A percentile compares a stretch with the other conserved stretches of the same genome.
Evolutionary conservation across 495 filamentous ascomycete species (phyloP).

Genomic region (Penicillium turbatum): DNA sequence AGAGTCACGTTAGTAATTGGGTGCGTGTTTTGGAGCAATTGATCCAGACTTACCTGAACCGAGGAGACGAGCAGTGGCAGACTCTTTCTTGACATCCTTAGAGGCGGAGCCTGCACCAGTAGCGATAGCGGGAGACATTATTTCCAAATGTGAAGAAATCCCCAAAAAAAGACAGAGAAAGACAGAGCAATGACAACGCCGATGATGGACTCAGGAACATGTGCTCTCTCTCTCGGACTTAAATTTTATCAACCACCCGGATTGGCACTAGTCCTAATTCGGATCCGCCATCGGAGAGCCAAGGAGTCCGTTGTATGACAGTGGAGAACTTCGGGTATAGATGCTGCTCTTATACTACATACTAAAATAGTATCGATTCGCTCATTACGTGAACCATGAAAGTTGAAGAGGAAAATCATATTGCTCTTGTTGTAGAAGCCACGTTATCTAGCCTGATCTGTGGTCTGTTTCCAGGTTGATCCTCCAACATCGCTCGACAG

Average conservation of each 20-base stretch:
- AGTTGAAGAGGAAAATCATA: not conserved
- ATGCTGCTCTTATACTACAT: too few species aligned
- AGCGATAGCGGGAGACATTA: conserved; percentile 51
- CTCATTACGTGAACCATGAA: not conserved
- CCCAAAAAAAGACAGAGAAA: conserved; percentile 8
- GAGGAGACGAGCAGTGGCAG: conserved; percentile 75
- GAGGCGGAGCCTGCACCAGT: conserved; percentile 48
- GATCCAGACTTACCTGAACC: conserved; percentile 69
- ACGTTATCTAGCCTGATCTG: conserved; percentile 1
- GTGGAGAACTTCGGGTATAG: not conserved
- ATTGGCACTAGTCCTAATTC: conserved; percentile 30
- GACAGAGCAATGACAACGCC: conserved; percentile 11
- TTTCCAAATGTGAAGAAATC: conserved; percentile 17
- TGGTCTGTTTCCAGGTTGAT: not conserved
- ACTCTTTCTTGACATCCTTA: conserved; percentile 79
- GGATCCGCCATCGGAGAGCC: conserved; percentile 25
- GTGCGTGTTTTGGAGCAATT: not conserved
- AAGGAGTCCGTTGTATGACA: not conserved
- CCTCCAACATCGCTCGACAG: not conserved
- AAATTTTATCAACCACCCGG: conserved; percentile 22
- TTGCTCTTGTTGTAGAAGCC: not conserved
- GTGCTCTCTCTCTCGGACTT: conserved; percentile 11
- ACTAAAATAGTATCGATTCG: too few species aligned
- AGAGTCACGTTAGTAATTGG: conserved; percentile 16
- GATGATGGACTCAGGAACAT: conserved; percentile 18